Percentiles rank a stretch among this genome's conserved stretches.
Evolutionary conservation across 1,284 basidiomycete genomes (phyloP).

Genomic region (Ceratobasidium papillatum): DNA sequence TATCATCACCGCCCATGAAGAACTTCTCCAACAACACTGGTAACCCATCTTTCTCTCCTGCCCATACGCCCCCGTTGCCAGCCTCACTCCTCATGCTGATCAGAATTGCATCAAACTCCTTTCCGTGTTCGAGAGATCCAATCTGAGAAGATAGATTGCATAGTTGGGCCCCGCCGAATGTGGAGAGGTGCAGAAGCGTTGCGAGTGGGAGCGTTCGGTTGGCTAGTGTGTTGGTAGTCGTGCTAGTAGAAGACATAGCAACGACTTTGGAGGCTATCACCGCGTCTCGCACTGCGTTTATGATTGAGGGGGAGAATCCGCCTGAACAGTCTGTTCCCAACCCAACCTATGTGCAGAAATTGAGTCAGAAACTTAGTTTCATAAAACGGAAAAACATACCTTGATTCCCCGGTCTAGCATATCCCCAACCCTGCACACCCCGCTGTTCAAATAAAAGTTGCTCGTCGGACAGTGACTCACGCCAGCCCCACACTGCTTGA

Average conservation of each 20-base stretch:
- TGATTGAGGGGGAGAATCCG: constrained; percentile 85
- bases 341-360: constrained; percentile 67
- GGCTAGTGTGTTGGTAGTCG: constrained; percentile 48
- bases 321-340: constrained; percentile 93
- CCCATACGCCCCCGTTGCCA: constrained; percentile 67
- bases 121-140: constrained; percentile 84
- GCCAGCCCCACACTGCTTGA: constrained; percentile 74
- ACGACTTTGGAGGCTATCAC: constrained; percentile 84
- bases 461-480: constrained; percentile 93
- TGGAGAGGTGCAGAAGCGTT: constrained; percentile 89
- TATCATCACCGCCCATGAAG: constrained; percentile 86
- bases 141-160: constrained; percentile 74
- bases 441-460: constrained; percentile 90
- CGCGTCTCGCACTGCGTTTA: constrained; percentile 84
- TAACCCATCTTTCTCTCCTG: constrained; percentile 50
- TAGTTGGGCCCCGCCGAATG: constrained; percentile 88
- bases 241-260: constrained; percentile 50
- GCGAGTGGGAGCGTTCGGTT: constrained; percentile 74
- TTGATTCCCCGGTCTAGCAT: constrained; percentile 88
- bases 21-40: constrained; percentile 66
- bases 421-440: constrained; percentile 79
- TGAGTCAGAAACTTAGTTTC: neutral
- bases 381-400: constrained; percentile 56
- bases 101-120: constrained; percentile 90
- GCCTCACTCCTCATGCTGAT: constrained; percentile 62